Base-by-base conservation (phyloP, 2,329 filamentous ascomycete genomes). In the Phyllosticta paracitricarpa region DNA sequence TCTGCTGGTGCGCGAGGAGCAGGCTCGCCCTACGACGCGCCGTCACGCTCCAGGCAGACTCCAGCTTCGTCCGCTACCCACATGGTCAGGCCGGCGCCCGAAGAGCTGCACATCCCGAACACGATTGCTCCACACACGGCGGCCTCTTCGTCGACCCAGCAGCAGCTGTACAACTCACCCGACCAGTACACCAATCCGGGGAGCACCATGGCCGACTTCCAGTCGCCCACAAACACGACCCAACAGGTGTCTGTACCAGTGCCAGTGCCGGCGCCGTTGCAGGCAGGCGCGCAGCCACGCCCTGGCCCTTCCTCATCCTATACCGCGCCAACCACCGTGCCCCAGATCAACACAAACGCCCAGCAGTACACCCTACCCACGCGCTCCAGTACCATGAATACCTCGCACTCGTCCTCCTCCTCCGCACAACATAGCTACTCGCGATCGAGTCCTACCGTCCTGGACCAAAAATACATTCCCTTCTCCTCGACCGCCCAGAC, bases 401-500 rank as follows among this genome's bases (percentile, higher is more conserved):
- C 82, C 72, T 82, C 87, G 3, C 62, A 63, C 25, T 67, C 71
- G 25, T 53, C 62, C 59, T 69, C 72, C 30, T 48, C 40, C 40
- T 48, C 40, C 40, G 14, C 40, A 2, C 40, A 48, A 48, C 73
- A 75, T 65, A 83, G 81, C 71, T 93, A 96, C 75, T 92, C 92
- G 56, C 84, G 89, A 68, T 94, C 91, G 62, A 96, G 91, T 74
- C 91, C 91, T 57, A 85, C 87, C 54, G 82, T 80, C 51, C 71
- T 82, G 68, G 79, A 85, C 62, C 81, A 83, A 65, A 83, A 83
- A 70, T 86, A 86, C 73, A 82, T 84, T 65, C 81, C 83, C 57
- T 84, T 84, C 69, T 80, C 79, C 61, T 77, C 85, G 58, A 91
- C 89, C 2, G 85, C 88, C 28, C 82, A 84, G 35, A 82, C 83